These are phyloP conservation scores for Acarospora socialis DNA, from an alignment of 2,329 filamentous ascomycete species.

Conservation along the genomic window DNA sequence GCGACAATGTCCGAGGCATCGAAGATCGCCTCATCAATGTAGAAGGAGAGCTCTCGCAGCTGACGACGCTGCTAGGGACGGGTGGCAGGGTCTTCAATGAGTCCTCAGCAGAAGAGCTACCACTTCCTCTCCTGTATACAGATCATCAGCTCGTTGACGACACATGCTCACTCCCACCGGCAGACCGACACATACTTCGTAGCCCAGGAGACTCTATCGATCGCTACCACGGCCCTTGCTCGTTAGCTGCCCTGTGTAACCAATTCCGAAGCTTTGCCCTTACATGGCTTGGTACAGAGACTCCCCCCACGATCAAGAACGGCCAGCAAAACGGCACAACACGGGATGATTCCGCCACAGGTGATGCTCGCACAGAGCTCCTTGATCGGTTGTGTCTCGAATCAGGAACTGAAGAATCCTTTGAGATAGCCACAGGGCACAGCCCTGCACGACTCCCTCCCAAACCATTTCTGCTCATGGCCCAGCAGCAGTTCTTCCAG, in stretches of 20 bases:
- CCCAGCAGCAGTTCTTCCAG: slow-evolving; percentile 10
- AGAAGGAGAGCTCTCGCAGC: slow-evolving; percentile 8
- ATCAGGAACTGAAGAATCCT: slow-evolving; percentile 3
- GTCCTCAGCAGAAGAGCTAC: not conserved
- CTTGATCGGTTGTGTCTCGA: slow-evolving; percentile 6
- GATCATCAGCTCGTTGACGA: not conserved
- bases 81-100: not conserved
- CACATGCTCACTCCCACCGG: not conserved
- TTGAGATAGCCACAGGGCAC: slow-evolving; percentile 1
- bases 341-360: not conserved
- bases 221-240: slow-evolving; percentile 10
- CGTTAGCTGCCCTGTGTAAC: slow-evolving; percentile 10
- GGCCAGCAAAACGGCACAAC: not conserved
- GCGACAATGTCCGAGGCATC: slow-evolving; percentile 9
- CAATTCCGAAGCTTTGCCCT: too few relatives aligned
- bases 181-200: slow-evolving; percentile 6
- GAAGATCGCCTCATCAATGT: slow-evolving; percentile 9
- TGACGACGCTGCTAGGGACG: slow-evolving; percentile 3
- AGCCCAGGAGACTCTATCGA: slow-evolving; percentile 6
- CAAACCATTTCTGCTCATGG: slow-evolving; percentile 11
- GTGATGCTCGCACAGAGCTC: slow-evolving; percentile 3
- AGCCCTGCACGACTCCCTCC: slow-evolving; percentile 8
- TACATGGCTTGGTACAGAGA: too few relatives aligned
- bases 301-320: slow-evolving; percentile 1
- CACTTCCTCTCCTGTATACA: not conserved